A percentile compares a stretch with the other conserved stretches of the same genome.
phyloP scores from a whole-genome alignment of 2,329 filamentous ascomycete genomes.

The Ophiostoma piceae region DNA sequence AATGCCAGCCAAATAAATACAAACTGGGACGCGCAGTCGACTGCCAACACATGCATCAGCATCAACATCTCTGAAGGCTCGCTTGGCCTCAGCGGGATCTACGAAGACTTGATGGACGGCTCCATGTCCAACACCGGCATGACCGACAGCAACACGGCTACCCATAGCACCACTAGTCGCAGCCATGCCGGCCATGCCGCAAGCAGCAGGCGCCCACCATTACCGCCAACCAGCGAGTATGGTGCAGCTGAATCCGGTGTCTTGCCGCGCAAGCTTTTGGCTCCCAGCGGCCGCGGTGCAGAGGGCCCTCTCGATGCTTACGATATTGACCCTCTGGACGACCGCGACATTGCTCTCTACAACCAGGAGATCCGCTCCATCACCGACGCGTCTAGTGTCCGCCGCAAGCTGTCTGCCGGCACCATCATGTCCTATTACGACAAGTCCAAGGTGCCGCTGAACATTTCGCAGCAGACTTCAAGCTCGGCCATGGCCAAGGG shows the following conservation, averaged over 20 bases:
- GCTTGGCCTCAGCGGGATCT: constrained; percentile 26
- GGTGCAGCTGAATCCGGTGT: constrained; percentile 47
- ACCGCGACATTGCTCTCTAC: constrained; percentile 28
- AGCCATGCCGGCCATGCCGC: background rate
- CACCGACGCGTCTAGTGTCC: constrained; percentile 43
- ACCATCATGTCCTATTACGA: constrained; percentile 56
- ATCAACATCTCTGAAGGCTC: constrained; percentile 41
- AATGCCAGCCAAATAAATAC: background rate
- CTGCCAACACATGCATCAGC: constrained; percentile 39
- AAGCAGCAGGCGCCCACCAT: background rate
- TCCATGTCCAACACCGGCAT: background rate
- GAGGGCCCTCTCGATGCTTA: background rate
- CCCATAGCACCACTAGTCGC: background rate
- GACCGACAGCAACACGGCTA: background rate
- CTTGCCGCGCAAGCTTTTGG: constrained; percentile 33
- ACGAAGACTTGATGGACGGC: constrained; percentile 27
- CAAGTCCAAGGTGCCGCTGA: constrained; percentile 49
- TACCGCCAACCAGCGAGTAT: constrained; percentile 32
- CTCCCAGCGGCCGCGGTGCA: constrained; percentile 6
- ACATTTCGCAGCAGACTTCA: constrained; percentile 56
- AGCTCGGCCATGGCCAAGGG: constrained; percentile 55
- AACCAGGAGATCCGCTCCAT: constrained; percentile 29
- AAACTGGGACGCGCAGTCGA: constrained; percentile 42
- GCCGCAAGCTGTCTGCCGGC: constrained; percentile 46
- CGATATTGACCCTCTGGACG: background rate